A percentile compares a stretch with the other conserved stretches of the same genome.
These are phyloP conservation scores for Cladosporium sp. DNA, from an alignment of 2,329 filamentous ascomycete genomes.

Conservation along the genomic window DNA sequence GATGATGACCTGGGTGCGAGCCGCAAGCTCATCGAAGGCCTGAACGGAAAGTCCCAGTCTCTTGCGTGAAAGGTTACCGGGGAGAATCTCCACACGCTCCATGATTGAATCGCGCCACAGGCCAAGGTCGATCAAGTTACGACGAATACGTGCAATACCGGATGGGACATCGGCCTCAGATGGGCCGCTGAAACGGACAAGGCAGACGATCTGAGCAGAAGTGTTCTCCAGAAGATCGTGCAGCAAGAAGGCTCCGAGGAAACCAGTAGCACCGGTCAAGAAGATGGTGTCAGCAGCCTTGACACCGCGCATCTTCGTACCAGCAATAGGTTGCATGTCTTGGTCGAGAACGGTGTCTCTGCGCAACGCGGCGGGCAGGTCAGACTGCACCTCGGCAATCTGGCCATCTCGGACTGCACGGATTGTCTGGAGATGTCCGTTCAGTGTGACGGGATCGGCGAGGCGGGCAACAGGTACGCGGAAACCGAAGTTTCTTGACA, in stretches of 20 bases:
- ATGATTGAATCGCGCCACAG: constrained; percentile 73
- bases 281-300: constrained; percentile 65
- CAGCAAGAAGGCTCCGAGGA: constrained; percentile 69
- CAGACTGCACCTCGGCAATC: constrained; percentile 68
- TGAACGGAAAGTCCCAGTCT: constrained; percentile 63
- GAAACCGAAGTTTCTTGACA: constrained; percentile 68
- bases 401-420: constrained; percentile 66
- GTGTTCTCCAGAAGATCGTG: constrained; percentile 64
- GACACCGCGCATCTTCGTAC: constrained; percentile 52
- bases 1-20: constrained; percentile 65
- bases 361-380: constrained; percentile 64
- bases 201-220: constrained; percentile 63
- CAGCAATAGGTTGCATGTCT: constrained; percentile 57
- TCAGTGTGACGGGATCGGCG: constrained; percentile 65
- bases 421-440: constrained; percentile 68
- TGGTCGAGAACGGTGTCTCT: constrained; percentile 63
- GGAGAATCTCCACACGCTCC: constrained; percentile 70
- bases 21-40: constrained; percentile 60
- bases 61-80: constrained; percentile 66
- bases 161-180: constrained; percentile 58
- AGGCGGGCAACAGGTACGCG: constrained; percentile 66
- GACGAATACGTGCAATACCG: constrained; percentile 67
- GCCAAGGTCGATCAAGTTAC: constrained; percentile 71
- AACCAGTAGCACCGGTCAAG: constrained; percentile 71
- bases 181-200: constrained; percentile 68